Evolutionary conservation across 2,329 filamentous ascomycete species (phyloP).

Genomic region (Tympanopsis confertula): DNA sequence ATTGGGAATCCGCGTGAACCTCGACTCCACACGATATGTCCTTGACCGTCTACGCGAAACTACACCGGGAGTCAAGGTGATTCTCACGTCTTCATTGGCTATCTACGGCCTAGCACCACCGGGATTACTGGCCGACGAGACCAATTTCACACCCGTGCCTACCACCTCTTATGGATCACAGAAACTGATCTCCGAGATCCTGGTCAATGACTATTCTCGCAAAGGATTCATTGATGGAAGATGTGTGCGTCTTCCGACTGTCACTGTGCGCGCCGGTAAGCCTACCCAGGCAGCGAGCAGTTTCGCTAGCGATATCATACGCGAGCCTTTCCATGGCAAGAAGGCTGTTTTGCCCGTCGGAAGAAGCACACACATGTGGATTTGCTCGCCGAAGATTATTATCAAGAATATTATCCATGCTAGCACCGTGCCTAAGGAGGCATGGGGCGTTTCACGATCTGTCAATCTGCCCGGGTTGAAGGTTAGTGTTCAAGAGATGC

Average conservation of each 20-base stretch:
- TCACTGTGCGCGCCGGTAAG: slow-evolving; percentile 46
- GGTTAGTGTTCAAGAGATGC: slow-evolving; percentile 38
- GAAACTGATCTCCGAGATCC: slow-evolving; percentile 48
- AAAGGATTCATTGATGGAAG: slow-evolving; percentile 44
- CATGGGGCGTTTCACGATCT: slow-evolving; percentile 26
- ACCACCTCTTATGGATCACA: slow-evolving; percentile 47
- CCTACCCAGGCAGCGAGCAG: slow-evolving; percentile 49
- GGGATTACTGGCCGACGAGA: slow-evolving; percentile 27
- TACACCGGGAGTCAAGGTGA: slow-evolving; percentile 35
- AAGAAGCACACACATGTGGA: slow-evolving; percentile 29
- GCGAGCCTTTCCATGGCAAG: slow-evolving; percentile 41
- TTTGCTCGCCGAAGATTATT: slow-evolving; percentile 32
- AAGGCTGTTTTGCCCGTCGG: slow-evolving; percentile 29
- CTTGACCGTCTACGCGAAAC: slow-evolving; percentile 34
- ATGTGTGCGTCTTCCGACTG: slow-evolving; percentile 44
- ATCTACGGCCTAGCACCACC: slow-evolving; percentile 43
- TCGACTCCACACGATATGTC: slow-evolving; percentile 40
- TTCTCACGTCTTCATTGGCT: slow-evolving; percentile 47
- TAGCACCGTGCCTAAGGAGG: slow-evolving; percentile 24
- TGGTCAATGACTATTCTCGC: slow-evolving; percentile 39
- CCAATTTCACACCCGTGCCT: slow-evolving; percentile 34
- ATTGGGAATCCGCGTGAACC: slow-evolving; percentile 41
- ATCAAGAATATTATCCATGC: slow-evolving; percentile 31
- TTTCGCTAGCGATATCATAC: slow-evolving; percentile 49
- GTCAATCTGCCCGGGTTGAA: slow-evolving; percentile 39